Percentiles rank a stretch among this genome's conserved stretches.
phyloP scores from a whole-genome alignment of 2,329 filamentous ascomycete genomes.

The Diaporthe nobilis region DNA sequence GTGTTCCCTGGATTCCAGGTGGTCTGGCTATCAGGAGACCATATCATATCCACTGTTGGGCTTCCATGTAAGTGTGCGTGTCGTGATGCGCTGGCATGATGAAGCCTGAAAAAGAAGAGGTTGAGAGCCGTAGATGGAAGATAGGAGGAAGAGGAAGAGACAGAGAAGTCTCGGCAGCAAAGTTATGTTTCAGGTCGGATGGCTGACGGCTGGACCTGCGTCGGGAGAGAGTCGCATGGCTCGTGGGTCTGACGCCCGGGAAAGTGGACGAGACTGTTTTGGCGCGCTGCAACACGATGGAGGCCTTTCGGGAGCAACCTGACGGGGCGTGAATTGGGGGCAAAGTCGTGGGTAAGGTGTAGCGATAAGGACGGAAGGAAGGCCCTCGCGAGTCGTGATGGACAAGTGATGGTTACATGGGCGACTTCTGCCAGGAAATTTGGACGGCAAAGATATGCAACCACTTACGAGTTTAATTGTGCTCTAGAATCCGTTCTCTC shows the following conservation, averaged over 20 bases:
- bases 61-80: background rate
- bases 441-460: constrained; percentile 32
- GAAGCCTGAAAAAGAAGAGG: background rate
- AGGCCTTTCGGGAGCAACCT: constrained; percentile 24
- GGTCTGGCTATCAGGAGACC: constrained; percentile 9
- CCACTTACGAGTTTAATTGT: constrained; percentile 35
- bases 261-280: constrained; percentile 17
- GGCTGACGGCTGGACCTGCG: constrained; percentile 21
- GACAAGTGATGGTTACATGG: constrained; percentile 21
- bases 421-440: constrained; percentile 23
- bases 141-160: background rate
- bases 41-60: constrained; percentile 21
- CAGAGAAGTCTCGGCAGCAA: background rate
- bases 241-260: constrained; percentile 6
- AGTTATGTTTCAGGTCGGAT: constrained; percentile 19
- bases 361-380: background rate
- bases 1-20: background rate
- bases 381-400: constrained; percentile 17
- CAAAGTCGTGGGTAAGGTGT: constrained; percentile 34
- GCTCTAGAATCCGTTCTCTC: constrained; percentile 1
- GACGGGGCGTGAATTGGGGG: background rate
- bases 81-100: constrained; percentile 18
- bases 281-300: constrained; percentile 29
- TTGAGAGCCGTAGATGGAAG: background rate
- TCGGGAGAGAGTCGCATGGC: constrained; percentile 27